Evolutionary conservation across 805 yeast genomes (phyloP).

Genomic region (Pichia paraexigua): DNA sequence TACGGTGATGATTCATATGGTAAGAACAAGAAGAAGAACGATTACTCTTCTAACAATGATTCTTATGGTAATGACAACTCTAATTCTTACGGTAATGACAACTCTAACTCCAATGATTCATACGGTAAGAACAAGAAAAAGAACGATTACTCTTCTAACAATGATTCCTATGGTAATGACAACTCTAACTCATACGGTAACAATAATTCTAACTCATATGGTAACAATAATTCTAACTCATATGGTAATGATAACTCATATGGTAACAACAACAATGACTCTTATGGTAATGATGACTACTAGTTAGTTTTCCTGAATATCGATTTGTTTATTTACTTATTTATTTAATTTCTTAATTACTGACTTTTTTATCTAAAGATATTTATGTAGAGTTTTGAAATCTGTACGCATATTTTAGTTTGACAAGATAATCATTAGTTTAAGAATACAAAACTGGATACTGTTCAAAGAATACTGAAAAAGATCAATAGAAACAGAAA

Average conservation of each 20-base stretch:
- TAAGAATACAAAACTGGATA: too few species aligned
- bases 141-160: too few species aligned
- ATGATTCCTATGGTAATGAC: constrained; percentile 25
- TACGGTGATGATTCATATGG: constrained; percentile 25
- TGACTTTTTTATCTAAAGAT: too few species aligned
- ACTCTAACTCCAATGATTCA: constrained; percentile 16
- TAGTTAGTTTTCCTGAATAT: neutral
- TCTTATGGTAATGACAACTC: constrained; percentile 22
- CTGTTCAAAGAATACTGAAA: too few species aligned
- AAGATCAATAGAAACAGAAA: too few species aligned
- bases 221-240: constrained; percentile 14
- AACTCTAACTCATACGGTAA: constrained; percentile 20
- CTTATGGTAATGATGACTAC: constrained; percentile 13
- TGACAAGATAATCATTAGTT: neutral
- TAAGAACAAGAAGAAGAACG: neutral
- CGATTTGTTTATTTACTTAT: neutral
- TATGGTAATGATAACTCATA: constrained; percentile 23
- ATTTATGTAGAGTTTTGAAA: neutral
- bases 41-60: constrained; percentile 12
- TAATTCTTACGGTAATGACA: neutral
- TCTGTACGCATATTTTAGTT: too few species aligned
- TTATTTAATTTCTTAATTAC: neutral
- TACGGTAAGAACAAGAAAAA: constrained; percentile 17
- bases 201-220: constrained; percentile 7
- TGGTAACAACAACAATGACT: constrained; percentile 14